Evolutionary conservation across 2,329 filamentous ascomycete genomes (phyloP).

Genomic region (Nemania sp.): DNA sequence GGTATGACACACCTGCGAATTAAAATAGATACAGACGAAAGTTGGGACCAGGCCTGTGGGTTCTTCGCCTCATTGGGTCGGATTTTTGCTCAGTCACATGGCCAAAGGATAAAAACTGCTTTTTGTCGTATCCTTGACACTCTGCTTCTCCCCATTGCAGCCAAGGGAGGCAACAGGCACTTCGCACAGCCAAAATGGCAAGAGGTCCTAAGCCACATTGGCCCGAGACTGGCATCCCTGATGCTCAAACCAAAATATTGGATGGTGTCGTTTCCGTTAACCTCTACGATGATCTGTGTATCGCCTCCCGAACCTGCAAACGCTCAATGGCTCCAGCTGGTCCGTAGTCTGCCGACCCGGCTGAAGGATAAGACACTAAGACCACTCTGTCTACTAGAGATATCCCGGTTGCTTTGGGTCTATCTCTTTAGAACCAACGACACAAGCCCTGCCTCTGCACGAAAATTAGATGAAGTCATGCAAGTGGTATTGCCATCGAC

Average conservation of each 20-base stretch:
- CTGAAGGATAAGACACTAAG: slow-evolving; percentile 82
- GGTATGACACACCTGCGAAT: slow-evolving; percentile 91
- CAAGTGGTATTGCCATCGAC: slow-evolving; percentile 80
- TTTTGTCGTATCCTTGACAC: slow-evolving; percentile 93
- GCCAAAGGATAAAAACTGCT: slow-evolving; percentile 86
- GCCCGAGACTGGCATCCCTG: slow-evolving; percentile 80
- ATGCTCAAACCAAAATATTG: slow-evolving; percentile 92
- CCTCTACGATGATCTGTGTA: slow-evolving; percentile 83
- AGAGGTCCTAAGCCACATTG: slow-evolving; percentile 78
- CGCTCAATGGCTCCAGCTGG: slow-evolving; percentile 82
- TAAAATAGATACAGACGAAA: slow-evolving; percentile 70
- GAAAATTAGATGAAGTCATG: slow-evolving; percentile 89
- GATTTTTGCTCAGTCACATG: slow-evolving; percentile 83
- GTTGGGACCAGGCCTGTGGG: slow-evolving; percentile 86
- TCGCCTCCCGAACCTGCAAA: slow-evolving; percentile 84
- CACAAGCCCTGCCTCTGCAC: slow-evolving; percentile 65
- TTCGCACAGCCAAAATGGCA: slow-evolving; percentile 84
- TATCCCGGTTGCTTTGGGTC: slow-evolving; percentile 90
- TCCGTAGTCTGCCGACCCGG: slow-evolving; percentile 76
- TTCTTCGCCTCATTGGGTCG: slow-evolving; percentile 82
- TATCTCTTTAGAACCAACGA: slow-evolving; percentile 88
- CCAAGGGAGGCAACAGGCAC: slow-evolving; percentile 74
- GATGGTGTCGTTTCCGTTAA: slow-evolving; percentile 84
- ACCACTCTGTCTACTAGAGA: slow-evolving; percentile 81
- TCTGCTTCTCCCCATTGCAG: slow-evolving; percentile 83